Conservation (phyloP, 2,329 filamentous ascomycete genomes). For the Talaromyces sp. region DNA sequence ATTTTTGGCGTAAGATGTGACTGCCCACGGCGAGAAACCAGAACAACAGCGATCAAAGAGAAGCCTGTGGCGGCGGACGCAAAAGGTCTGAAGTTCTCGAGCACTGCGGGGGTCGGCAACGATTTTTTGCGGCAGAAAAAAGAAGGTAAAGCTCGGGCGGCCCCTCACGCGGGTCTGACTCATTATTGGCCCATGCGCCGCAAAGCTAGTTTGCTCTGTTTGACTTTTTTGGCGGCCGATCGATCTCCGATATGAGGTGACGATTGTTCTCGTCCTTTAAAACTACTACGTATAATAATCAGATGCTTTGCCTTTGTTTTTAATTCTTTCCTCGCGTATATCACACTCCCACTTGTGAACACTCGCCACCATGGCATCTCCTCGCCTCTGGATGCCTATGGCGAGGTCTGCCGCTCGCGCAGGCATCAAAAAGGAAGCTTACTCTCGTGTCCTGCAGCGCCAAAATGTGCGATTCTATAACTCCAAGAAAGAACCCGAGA, state of each 20-base stretch:
- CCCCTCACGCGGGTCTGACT: not conserved
- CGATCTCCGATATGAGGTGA: not conserved
- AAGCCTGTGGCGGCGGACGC: not conserved
- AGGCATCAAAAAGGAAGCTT: slow-evolving; percentile 18
- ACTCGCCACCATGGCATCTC: slow-evolving; percentile 12
- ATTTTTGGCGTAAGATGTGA: not conserved
- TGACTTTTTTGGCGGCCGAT: not conserved
- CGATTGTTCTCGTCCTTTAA: not conserved
- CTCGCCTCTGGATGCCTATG: slow-evolving; percentile 29
- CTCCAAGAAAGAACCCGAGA: slow-evolving; percentile 8
- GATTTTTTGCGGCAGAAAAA: slow-evolving; percentile 13
- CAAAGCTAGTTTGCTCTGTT: not conserved
- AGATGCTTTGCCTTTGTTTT: not conserved
- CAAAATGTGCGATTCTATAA: slow-evolving; percentile 22
- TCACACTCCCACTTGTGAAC: not conserved
- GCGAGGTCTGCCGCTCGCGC: slow-evolving; percentile 28
- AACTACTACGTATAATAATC: too few species aligned
- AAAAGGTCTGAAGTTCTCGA: not conserved
- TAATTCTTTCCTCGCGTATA: not conserved
- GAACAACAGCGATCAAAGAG: not conserved
- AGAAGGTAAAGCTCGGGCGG: slow-evolving; percentile 2
- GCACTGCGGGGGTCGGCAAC: slow-evolving; percentile 13
- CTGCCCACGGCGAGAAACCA: not conserved
- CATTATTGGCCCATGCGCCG: not conserved
- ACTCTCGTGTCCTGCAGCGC: slow-evolving; percentile 15